These are phyloP conservation scores for Vanderwaltozyma polyspora DNA, from an alignment of 805 yeast species.

Conservation along the genomic window DNA sequence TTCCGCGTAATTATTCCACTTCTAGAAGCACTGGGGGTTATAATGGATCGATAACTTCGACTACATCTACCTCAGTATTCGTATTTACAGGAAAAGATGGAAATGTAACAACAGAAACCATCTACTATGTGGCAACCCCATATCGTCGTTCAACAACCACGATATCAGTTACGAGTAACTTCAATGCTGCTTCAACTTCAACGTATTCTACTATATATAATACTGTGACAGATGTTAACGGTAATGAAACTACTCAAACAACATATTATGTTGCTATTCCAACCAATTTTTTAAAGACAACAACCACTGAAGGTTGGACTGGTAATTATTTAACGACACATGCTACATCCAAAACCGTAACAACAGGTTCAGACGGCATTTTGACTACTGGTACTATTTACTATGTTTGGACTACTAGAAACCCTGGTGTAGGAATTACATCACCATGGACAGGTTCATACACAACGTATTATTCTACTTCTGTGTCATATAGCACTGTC, in stretches of 20 bases:
- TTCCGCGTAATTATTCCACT: neutral
- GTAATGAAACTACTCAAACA: neutral
- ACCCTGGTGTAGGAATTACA: neutral
- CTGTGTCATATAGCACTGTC: neutral
- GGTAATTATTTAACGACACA: neutral
- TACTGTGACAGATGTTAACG: neutral
- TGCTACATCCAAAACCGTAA: neutral
- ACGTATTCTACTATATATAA: neutral
- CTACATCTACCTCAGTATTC: neutral
- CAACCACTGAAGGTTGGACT: constrained; percentile 1
- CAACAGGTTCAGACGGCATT: constrained; percentile 2
- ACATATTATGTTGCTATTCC: neutral
- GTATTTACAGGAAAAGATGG: neutral
- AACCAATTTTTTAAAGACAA: neutral
- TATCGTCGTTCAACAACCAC: neutral
- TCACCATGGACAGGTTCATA: neutral
- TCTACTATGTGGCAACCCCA: neutral
- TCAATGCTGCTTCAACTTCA: neutral
- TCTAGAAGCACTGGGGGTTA: neutral
- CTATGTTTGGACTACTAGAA: neutral
- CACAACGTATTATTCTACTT: neutral
- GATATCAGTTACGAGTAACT: neutral
- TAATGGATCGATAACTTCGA: neutral
- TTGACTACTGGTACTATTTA: neutral
- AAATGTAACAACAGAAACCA: neutral